Percentiles rank a stretch among this genome's conserved stretches.
Conservation (phyloP, 352 stramenopile species). For the Phytopythium litorale region DNA sequence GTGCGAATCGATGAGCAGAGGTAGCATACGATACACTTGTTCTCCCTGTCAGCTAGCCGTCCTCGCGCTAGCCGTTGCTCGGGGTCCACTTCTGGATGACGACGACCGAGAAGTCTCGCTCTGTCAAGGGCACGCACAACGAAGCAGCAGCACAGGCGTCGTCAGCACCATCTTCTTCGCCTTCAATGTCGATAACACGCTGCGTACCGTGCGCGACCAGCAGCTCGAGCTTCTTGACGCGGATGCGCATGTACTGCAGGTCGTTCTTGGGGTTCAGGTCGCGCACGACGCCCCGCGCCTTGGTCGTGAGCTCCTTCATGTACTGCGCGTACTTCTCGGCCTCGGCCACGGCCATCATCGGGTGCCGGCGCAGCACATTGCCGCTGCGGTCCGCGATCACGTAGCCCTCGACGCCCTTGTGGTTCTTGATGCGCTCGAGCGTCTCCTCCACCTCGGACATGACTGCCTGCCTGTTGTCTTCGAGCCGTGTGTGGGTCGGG, state of each 20-base stretch:
- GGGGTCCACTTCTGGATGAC: constrained; percentile 93
- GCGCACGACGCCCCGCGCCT: constrained; percentile 89
- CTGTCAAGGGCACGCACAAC: constrained; percentile 20
- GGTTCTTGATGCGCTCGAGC: constrained; percentile 93
- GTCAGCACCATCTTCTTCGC: not conserved
- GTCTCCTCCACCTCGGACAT: constrained; percentile 94
- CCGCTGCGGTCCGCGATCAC: constrained; percentile 92
- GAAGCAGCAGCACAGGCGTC: not conserved
- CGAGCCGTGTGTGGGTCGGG: not conserved
- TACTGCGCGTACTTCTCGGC: constrained; percentile 90
- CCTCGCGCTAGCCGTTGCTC: constrained; percentile 16
- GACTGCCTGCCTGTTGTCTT: constrained; percentile 1
- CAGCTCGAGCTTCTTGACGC: constrained; percentile 91
- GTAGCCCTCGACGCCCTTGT: constrained; percentile 93
- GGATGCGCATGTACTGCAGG: constrained; percentile 92
- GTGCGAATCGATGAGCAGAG: not conserved
- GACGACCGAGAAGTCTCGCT: constrained; percentile 92
- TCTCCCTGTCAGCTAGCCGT: not conserved
- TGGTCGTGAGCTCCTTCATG: constrained; percentile 90
- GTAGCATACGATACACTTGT: not conserved
- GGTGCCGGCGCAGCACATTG: constrained; percentile 86
- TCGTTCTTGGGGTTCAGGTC: constrained; percentile 96
- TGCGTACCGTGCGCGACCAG: constrained; percentile 87
- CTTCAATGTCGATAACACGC: too few species aligned
- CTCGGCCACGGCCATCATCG: constrained; percentile 87